Evolutionary conservation across 2,329 filamentous ascomycete genomes (phyloP).

Genomic region (Alternaria solani): DNA sequence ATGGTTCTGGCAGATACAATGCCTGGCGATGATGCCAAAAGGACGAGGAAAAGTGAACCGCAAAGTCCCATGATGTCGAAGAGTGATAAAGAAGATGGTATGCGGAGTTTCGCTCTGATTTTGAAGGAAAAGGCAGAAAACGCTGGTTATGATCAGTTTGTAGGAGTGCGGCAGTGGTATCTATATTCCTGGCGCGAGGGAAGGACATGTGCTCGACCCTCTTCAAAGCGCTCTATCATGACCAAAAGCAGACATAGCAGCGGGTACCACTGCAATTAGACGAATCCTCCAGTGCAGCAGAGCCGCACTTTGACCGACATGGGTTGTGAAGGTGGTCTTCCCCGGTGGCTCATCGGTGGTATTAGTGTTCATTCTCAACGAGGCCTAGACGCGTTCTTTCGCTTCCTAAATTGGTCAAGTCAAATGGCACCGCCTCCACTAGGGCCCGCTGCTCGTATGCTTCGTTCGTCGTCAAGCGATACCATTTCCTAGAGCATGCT

Average conservation of each 20-base stretch:
- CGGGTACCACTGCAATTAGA: background rate
- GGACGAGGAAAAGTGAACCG: conserved; percentile 1
- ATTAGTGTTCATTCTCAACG: conserved; percentile 5
- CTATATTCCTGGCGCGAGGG: background rate
- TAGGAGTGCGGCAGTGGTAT: background rate
- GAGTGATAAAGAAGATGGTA: background rate
- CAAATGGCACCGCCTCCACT: background rate
- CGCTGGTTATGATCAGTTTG: background rate
- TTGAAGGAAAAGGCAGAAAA: background rate
- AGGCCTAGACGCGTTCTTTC: conserved; percentile 29
- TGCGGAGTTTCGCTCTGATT: background rate
- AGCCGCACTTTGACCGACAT: background rate
- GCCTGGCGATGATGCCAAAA: conserved; percentile 3
- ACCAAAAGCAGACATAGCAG: background rate
- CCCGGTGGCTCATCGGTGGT: background rate
- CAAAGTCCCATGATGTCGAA: conserved; percentile 10
- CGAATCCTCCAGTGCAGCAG: background rate
- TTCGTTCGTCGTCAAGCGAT: background rate
- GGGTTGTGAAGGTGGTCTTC: background rate
- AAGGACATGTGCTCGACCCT: background rate
- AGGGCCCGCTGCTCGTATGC: conserved; percentile 1
- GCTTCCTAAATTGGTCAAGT: conserved; percentile 24
- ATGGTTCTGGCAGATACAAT: conserved; percentile 4
- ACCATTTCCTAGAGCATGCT: background rate
- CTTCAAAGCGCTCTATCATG: conserved; percentile 3